phyloP scores from a whole-genome alignment of 495 filamentous ascomycete species.

The Oidiodendron maius region DNA sequence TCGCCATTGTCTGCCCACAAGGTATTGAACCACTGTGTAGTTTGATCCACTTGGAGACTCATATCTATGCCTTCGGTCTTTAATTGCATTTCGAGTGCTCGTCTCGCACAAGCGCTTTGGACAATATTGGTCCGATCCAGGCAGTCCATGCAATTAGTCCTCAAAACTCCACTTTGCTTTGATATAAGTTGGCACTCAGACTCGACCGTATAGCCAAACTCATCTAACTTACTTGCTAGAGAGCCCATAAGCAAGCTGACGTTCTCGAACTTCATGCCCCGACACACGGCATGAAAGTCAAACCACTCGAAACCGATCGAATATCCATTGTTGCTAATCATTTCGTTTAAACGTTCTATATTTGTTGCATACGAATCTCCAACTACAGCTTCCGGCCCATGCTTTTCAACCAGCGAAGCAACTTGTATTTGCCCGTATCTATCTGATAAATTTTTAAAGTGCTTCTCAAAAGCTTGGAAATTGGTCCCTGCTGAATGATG shows the following conservation, averaged over 20 bases:
- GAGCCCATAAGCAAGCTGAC: conserved; percentile 70
- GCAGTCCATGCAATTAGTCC: conserved; percentile 98
- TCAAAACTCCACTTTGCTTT: conserved; percentile 66
- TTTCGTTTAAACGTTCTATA: conserved; percentile 55
- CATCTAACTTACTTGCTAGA: conserved; percentile 55
- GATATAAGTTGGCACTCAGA: conserved; percentile 38
- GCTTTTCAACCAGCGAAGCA: conserved; percentile 84
- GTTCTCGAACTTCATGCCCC: conserved; percentile 96
- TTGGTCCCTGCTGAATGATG: conserved; percentile 75
- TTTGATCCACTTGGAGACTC: conserved; percentile 59
- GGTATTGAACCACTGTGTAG: conserved; percentile 85
- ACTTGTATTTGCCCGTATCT: conserved; percentile 71
- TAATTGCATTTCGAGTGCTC: conserved; percentile 71
- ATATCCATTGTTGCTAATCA: conserved; percentile 44
- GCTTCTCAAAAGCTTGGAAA: conserved; percentile 66
- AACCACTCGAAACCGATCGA: conserved; percentile 83
- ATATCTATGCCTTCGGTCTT: conserved; percentile 68
- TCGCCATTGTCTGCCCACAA: conserved; percentile 95
- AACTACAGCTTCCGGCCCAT: conserved; percentile 69
- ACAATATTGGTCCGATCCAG: conserved; percentile 91
- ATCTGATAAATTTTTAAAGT: conserved; percentile 61
- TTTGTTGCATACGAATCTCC: conserved; percentile 70
- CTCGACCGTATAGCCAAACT: conserved; percentile 58
- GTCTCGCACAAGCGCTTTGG: conserved; percentile 76
- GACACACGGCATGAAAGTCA: conserved; percentile 85